A percentile compares a stretch with the other conserved stretches of the same genome.
Conservation (phyloP, 2,329 filamentous ascomycete genomes). For the Teratosphaeria nubilosa region DNA sequence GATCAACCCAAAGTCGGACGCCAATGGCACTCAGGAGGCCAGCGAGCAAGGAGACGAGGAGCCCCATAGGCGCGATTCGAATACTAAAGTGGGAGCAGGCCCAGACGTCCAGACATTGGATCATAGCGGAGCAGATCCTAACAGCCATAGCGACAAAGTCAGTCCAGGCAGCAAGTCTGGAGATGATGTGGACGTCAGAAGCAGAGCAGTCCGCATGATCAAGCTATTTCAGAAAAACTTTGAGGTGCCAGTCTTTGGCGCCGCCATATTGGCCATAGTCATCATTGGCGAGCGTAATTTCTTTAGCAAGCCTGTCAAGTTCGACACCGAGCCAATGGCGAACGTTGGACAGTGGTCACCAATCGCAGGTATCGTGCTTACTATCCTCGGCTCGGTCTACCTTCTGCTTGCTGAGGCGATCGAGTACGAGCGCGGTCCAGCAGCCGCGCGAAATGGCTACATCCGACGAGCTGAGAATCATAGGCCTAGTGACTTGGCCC, state of each 20-base stretch:
- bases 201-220: not conserved
- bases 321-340: constrained; percentile 52
- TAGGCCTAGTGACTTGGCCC: not conserved
- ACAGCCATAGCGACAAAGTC: not conserved
- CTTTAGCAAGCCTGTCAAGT: constrained; percentile 45
- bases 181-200: not conserved
- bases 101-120: not conserved
- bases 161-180: not conserved
- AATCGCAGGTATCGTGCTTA: constrained; percentile 49
- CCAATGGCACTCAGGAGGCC: constrained; percentile 5
- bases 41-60: not conserved
- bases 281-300: constrained; percentile 56
- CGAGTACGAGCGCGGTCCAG: not conserved
- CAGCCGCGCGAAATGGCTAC: not conserved
- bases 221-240: constrained; percentile 22
- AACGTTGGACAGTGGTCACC: constrained; percentile 55
- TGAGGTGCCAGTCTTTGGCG: constrained; percentile 50
- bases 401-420: constrained; percentile 35
- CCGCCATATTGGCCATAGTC: constrained; percentile 49
- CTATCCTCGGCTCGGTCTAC: constrained; percentile 49
- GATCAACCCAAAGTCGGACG: constrained; percentile 30
- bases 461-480: not conserved
- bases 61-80: not conserved
- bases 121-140: not conserved
- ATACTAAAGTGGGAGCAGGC: not conserved